Evolutionary conservation across 2,329 filamentous ascomycete species (phyloP).

Genomic region (Xylaria hypoxylon): DNA sequence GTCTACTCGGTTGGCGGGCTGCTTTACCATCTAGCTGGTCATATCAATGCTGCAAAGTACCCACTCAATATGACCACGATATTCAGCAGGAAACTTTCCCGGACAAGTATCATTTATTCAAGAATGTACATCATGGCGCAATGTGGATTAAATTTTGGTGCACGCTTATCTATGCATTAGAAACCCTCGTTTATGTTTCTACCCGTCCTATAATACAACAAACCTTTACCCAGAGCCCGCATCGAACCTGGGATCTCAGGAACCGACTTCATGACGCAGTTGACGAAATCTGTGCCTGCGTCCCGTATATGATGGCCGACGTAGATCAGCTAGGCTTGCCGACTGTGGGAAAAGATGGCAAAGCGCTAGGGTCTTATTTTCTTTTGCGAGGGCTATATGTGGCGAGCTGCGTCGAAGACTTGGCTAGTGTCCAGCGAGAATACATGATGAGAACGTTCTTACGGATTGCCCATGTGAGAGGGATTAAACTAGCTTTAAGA

Average conservation of each 20-base stretch:
- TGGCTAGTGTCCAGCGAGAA: slow-evolving; percentile 10
- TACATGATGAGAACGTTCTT: slow-evolving; percentile 29
- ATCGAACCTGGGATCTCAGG: slow-evolving; percentile 2
- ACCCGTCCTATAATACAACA: slow-evolving; percentile 11
- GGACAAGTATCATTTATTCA: slow-evolving; percentile 29
- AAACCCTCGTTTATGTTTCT: slow-evolving; percentile 21
- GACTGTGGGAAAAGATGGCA: slow-evolving; percentile 20
- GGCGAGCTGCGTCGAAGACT: slow-evolving; percentile 19
- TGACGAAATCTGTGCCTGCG: slow-evolving; percentile 31
- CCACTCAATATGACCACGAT: not conserved
- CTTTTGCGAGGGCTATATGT: slow-evolving; percentile 31
- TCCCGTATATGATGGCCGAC: slow-evolving; percentile 32
- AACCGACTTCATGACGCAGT: slow-evolving; percentile 20
- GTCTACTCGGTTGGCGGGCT: slow-evolving; percentile 17
- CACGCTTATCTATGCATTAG: slow-evolving; percentile 21
- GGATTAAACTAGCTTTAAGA: slow-evolving; percentile 30
- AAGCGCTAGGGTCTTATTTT: slow-evolving; percentile 30
- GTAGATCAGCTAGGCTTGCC: slow-evolving; percentile 33
- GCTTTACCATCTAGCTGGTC: not conserved
- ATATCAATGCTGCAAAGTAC: slow-evolving; percentile 20
- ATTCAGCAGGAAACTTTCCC: not conserved
- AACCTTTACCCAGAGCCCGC: not conserved
- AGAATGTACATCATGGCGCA: slow-evolving; percentile 22
- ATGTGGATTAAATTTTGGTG: slow-evolving; percentile 34
- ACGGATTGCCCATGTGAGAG: slow-evolving; percentile 25